Evolutionary conservation across 2,329 filamentous ascomycete species (phyloP).

Genomic region (Sclerotiophoma versabilis): DNA sequence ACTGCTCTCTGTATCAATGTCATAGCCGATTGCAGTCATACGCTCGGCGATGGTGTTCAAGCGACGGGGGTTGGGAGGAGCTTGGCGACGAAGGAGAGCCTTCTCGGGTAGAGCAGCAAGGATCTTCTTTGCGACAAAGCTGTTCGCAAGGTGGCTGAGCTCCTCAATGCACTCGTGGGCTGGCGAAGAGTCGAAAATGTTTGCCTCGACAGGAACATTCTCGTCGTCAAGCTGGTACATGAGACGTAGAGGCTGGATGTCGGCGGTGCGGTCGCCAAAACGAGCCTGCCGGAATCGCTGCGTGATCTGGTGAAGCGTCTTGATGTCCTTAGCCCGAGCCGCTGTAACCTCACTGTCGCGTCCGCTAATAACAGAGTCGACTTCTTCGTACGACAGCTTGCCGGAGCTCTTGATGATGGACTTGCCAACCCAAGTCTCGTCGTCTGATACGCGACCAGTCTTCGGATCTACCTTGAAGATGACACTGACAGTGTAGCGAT

Average conservation of each 20-base stretch:
- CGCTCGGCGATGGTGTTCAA: constrained; percentile 90
- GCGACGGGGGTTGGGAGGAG: constrained; percentile 83
- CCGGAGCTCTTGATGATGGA: constrained; percentile 90
- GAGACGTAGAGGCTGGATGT: constrained; percentile 84
- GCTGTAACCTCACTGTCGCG: constrained; percentile 70
- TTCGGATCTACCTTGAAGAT: constrained; percentile 88
- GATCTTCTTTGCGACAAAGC: constrained; percentile 85
- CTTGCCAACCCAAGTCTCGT: constrained; percentile 93
- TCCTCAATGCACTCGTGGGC: constrained; percentile 96
- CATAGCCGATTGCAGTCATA: constrained; percentile 89
- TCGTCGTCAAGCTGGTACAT: constrained; percentile 96
- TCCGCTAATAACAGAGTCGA: constrained; percentile 80
- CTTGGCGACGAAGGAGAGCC: constrained; percentile 87
- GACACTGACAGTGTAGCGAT: constrained; percentile 89
- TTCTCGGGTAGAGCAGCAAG: constrained; percentile 83
- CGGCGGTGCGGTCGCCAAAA: constrained; percentile 78
- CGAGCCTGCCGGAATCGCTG: constrained; percentile 91
- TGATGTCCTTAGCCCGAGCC: constrained; percentile 76
- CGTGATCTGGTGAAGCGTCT: constrained; percentile 79
- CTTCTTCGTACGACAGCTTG: constrained; percentile 83
- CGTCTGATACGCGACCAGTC: constrained; percentile 79
- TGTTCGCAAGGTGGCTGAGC: constrained; percentile 90
- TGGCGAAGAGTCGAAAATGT: constrained; percentile 89
- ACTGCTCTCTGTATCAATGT: constrained; percentile 88
- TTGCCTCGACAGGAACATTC: constrained; percentile 95